phyloP scores from a whole-genome alignment of 129 eudicot genomes.

The Pseudognaphalium luteoalbum region DNA sequence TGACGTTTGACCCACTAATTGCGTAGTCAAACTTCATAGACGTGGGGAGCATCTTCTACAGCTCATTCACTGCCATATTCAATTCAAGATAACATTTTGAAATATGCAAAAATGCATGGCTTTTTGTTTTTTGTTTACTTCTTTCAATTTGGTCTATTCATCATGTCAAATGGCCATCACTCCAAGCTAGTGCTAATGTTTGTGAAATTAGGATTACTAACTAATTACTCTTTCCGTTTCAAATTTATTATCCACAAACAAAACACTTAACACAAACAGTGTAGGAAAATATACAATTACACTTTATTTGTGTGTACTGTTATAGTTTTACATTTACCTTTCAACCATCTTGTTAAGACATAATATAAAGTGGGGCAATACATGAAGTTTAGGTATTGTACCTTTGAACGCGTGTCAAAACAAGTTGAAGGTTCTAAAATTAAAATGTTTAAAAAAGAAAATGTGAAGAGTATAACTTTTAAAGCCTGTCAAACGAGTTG shows the following conservation, averaged over 20 bases:
- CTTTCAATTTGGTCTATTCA: conserved; percentile 20
- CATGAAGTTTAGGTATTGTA: too few species aligned
- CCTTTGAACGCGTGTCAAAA: background rate
- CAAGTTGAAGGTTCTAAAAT: too few species aligned
- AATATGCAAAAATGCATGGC: conserved; percentile 26
- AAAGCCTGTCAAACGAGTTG: background rate
- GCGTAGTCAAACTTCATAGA: conserved; percentile 40
- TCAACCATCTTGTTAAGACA: too few species aligned
- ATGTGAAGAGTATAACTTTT: too few species aligned
- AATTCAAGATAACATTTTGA: conserved; percentile 36
- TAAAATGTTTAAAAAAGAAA: too few species aligned
- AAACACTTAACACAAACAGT: too few species aligned
- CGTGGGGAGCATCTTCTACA: conserved; percentile 46
- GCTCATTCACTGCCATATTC: conserved; percentile 40
- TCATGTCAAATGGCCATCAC: conserved; percentile 27
- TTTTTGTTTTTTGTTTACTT: conserved; percentile 4
- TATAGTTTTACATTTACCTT: too few species aligned
- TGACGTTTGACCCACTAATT: conserved; percentile 52
- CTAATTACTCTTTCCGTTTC: too few species aligned
- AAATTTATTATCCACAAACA: too few species aligned
- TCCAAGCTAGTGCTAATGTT: background rate
- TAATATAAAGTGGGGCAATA: too few species aligned
- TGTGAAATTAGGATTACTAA: background rate
- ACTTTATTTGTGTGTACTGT: too few species aligned
- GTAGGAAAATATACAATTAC: too few species aligned